A percentile compares a stretch with the other conserved stretches of the same genome.
These are phyloP conservation scores for Ustilago trichophora DNA, from an alignment of 1,284 basidiomycete genomes.

Conservation along the genomic window DNA sequence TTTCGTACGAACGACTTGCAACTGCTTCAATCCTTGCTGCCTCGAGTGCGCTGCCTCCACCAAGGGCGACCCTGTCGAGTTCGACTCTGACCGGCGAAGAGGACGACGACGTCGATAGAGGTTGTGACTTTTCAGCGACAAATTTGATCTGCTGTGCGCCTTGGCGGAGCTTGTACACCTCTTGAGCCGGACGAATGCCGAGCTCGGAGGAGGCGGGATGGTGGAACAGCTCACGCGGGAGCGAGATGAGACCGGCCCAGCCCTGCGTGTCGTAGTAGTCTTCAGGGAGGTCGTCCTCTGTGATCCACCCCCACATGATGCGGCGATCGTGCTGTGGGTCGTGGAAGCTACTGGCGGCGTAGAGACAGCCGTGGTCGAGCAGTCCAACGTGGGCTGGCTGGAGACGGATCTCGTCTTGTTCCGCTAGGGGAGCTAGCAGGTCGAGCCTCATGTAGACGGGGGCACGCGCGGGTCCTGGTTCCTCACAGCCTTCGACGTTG, in stretches of 20 bases:
- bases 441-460: slow-evolving; percentile 33
- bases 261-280: slow-evolving; percentile 48
- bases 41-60: background rate
- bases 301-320: slow-evolving; percentile 58
- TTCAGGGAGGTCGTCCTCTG: slow-evolving; percentile 51
- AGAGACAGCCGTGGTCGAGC: slow-evolving; percentile 53
- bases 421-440: background rate
- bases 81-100: background rate
- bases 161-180: slow-evolving; percentile 30
- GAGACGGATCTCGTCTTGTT: slow-evolving; percentile 19
- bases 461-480: slow-evolving; percentile 32
- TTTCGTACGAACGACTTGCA: slow-evolving; percentile 22
- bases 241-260: slow-evolving; percentile 48
- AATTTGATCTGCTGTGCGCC: slow-evolving; percentile 15
- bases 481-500: slow-evolving; percentile 46
- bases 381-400: slow-evolving; percentile 20
- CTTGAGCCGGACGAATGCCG: slow-evolving; percentile 31
- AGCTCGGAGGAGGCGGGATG: slow-evolving; percentile 30
- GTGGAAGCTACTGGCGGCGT: slow-evolving; percentile 51
- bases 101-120: too few relatives aligned
- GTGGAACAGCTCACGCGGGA: slow-evolving; percentile 48
- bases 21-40: slow-evolving; percentile 7
- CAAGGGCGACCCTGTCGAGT: slow-evolving; percentile 1
- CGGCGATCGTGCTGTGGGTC: slow-evolving; percentile 32
- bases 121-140: too few relatives aligned